Percentiles rank a stretch among this genome's conserved stretches.
phyloP scores from a whole-genome alignment of 1,284 basidiomycete genomes.

The Apiotrichum mycotoxinovorans region DNA sequence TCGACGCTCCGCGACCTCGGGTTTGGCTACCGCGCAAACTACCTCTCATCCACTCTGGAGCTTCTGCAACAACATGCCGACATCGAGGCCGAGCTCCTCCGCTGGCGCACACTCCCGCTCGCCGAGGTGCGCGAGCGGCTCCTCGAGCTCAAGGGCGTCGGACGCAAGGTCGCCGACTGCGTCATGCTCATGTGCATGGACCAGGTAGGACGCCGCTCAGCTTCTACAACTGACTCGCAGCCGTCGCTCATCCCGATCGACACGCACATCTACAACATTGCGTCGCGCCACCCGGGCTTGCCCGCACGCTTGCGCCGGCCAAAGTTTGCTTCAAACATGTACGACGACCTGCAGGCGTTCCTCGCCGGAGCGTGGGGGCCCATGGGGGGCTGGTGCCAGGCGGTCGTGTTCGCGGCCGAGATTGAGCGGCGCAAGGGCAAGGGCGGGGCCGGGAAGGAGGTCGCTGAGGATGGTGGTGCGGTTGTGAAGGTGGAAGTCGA shows the following conservation, averaged over 20 bases:
- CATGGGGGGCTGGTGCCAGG: constrained; percentile 89
- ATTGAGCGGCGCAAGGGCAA: constrained; percentile 18
- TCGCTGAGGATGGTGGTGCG: too few relatives aligned
- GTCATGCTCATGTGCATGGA: constrained; percentile 91
- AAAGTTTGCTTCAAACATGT: constrained; percentile 70
- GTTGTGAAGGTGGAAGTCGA: too few relatives aligned
- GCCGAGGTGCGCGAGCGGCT: constrained; percentile 60
- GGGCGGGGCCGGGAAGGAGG: too few relatives aligned
- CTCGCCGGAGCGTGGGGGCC: constrained; percentile 70
- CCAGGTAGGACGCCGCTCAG: constrained; percentile 58
- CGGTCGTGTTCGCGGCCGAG: constrained; percentile 58
- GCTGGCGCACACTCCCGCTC: constrained; percentile 23
- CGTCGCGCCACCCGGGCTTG: constrained; percentile 73
- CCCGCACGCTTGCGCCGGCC: constrained; percentile 52
- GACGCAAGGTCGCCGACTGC: constrained; percentile 94
- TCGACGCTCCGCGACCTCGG: constrained; percentile 71
- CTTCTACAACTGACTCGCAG: constrained; percentile 52
- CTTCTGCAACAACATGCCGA: constrained; percentile 55
- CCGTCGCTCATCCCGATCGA: constrained; percentile 83
- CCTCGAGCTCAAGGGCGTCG: constrained; percentile 80
- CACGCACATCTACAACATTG: constrained; percentile 86
- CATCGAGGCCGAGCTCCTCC: constrained; percentile 27
- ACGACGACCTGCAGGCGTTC: constrained; percentile 68
- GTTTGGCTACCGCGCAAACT: constrained; percentile 93
- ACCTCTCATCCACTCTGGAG: constrained; percentile 75